phyloP scores from a whole-genome alignment of 208 protist species.

The Balamuthia mandrillaris region DNA sequence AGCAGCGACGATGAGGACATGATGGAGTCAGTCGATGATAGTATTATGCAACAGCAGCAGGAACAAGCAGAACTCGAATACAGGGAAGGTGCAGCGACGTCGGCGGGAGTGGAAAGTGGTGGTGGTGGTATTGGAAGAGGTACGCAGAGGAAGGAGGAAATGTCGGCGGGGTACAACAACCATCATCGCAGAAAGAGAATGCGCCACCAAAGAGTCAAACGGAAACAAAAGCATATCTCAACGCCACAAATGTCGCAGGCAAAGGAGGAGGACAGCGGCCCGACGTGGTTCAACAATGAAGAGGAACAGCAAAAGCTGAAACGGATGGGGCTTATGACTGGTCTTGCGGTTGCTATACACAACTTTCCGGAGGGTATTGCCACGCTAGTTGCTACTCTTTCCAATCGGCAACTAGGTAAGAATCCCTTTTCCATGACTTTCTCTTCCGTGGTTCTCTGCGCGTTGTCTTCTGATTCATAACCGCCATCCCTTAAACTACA shows the following conservation, averaged over 20 bases:
- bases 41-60: no score
- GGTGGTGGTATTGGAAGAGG: no score
- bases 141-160: no score
- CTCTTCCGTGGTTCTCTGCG: neutral
- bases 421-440: neutral
- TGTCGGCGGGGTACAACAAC: no score
- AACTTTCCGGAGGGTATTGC: constrained; percentile 65
- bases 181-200: neutral
- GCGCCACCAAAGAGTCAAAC: no score
- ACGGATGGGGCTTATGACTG: constrained; percentile 61
- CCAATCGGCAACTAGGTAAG: neutral
- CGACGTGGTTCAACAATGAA: neutral
- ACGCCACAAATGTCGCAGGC: no score
- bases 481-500: neutral
- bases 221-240: no score
- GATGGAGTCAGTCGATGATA: neutral
- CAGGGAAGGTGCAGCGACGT: no score
- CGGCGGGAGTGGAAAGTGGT: no score
- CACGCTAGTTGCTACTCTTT: constrained; percentile 56
- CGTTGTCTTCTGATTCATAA: neutral
- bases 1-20: neutral
- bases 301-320: neutral
- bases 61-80: no score
- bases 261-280: neutral
- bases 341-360: constrained; percentile 52